These are phyloP conservation scores for Sporothrix euskadiensis DNA, from an alignment of 2,329 filamentous ascomycete genomes.

Conservation along the genomic window DNA sequence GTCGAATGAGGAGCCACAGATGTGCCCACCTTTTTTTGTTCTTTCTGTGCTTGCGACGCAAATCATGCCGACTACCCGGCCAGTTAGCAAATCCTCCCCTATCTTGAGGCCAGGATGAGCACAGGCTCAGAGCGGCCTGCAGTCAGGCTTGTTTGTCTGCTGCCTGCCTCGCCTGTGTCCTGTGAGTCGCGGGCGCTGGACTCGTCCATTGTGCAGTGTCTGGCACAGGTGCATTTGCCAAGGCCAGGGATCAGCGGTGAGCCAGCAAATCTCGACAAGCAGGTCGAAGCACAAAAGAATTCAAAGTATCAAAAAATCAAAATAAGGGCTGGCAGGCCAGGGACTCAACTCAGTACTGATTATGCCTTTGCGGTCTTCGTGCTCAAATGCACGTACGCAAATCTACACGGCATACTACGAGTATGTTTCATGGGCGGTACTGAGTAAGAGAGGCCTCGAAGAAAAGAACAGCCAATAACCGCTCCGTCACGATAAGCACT, in stretches of 20 bases:
- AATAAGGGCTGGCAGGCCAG: neutral
- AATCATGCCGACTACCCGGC: constrained; percentile 16
- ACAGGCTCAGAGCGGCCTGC: neutral
- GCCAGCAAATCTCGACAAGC: neutral
- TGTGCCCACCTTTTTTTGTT: neutral
- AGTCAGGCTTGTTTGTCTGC: neutral
- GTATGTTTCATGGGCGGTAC: too few species aligned
- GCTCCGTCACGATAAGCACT: neutral
- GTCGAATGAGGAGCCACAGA: neutral
- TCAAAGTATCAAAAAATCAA: neutral
- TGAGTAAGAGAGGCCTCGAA: neutral
- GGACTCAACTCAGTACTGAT: neutral
- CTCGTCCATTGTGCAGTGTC: neutral
- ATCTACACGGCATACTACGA: neutral
- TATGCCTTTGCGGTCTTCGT: neutral
- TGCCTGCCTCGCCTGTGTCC: neutral
- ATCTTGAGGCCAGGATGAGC: neutral
- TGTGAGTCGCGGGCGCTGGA: neutral
- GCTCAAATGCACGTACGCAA: neutral
- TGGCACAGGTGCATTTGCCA: constrained; percentile 2
- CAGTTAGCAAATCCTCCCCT: neutral
- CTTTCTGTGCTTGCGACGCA: neutral
- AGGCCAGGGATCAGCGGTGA: constrained; percentile 6
- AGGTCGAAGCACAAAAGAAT: neutral
- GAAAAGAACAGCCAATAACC: neutral